Evolutionary conservation across 2,329 filamentous ascomycete species (phyloP).

Genomic region (Diaporthe citriasiana): DNA sequence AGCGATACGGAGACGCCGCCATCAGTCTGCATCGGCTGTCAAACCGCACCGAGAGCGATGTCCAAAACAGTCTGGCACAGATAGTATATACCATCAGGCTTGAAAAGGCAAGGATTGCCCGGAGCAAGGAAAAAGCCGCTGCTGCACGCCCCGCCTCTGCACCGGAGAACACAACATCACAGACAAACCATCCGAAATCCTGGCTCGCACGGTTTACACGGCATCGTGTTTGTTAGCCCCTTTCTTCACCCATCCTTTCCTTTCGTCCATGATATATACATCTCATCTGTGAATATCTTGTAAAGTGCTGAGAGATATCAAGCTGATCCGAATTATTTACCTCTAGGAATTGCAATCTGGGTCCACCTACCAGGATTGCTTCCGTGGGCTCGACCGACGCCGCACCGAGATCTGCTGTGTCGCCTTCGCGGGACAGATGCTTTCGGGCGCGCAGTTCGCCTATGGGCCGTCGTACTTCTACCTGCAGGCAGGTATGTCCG

Average conservation of each 20-base stretch:
- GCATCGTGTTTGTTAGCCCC: conserved; percentile 35
- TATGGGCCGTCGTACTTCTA: conserved; percentile 58
- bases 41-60: conserved; percentile 46
- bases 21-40: conserved; percentile 57
- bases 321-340: conserved; percentile 52
- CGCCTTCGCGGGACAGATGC: conserved; percentile 57
- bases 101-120: conserved; percentile 38
- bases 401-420: conserved; percentile 61
- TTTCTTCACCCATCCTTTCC: conserved; percentile 10
- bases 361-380: conserved; percentile 61
- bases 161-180: conserved; percentile 20
- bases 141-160: conserved; percentile 25
- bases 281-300: conserved; percentile 1
- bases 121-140: conserved; percentile 22
- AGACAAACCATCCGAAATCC: conserved; percentile 1
- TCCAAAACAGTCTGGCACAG: conserved; percentile 31
- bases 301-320: conserved; percentile 43
- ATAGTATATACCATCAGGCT: conserved; percentile 34
- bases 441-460: conserved; percentile 56
- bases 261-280: neutral
- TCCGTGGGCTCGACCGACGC: conserved; percentile 61
- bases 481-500: conserved; percentile 57
- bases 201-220: conserved; percentile 29
- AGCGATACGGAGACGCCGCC: conserved; percentile 52
- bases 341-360: conserved; percentile 58